Evolutionary conservation across 257 asterid genomes (phyloP).

Genomic region (Scutellaria barbata): DNA sequence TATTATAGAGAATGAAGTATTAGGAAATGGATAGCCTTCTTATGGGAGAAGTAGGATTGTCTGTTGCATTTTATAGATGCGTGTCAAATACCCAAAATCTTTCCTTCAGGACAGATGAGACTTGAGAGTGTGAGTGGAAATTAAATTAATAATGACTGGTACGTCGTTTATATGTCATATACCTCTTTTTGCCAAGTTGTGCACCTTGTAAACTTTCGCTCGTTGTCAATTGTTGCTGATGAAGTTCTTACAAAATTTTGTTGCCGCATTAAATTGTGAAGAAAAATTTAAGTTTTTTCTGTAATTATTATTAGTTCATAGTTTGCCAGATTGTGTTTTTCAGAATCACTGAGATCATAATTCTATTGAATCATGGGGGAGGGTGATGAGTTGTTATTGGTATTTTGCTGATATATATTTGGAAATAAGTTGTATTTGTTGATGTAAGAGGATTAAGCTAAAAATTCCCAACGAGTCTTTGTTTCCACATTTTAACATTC

Average conservation of each 20-base stretch:
- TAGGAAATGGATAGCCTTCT: not conserved
- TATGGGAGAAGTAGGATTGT: not conserved
- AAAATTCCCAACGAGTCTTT: not conserved
- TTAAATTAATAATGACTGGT: not conserved
- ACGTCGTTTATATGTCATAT: too few species aligned
- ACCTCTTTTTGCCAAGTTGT: not conserved
- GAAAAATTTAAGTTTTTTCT: not conserved
- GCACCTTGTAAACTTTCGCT: not conserved
- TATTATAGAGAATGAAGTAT: not conserved
- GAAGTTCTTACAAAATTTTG: not conserved
- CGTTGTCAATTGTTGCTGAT: slow-evolving; percentile 1
- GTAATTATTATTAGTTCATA: not conserved
- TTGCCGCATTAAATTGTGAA: not conserved
- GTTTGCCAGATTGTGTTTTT: not conserved
- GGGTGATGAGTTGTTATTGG: not conserved
- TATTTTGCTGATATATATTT: not conserved
- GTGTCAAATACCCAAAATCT: not conserved
- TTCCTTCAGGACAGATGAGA: not conserved
- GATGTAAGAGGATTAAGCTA: not conserved
- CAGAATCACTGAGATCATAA: not conserved
- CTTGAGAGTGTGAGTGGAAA: slow-evolving; percentile 1
- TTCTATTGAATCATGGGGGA: not conserved
- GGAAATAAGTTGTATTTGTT: not conserved
- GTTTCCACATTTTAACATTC: not conserved
- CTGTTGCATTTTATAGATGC: not conserved